These are phyloP conservation scores for Silene noctiflora DNA, from an alignment of 179 eudicot genomes.

Conservation along the genomic window DNA sequence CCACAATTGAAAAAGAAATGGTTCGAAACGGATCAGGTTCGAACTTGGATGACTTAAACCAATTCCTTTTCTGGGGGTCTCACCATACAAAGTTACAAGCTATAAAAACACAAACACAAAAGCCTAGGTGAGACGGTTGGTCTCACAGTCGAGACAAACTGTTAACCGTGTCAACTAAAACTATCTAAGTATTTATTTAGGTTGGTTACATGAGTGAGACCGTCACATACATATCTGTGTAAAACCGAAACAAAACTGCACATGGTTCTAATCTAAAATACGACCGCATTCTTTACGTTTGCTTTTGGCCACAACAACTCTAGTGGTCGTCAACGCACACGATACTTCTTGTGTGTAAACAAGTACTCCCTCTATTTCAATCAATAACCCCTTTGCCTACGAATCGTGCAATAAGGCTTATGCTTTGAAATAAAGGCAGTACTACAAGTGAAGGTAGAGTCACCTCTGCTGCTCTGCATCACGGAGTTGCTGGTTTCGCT, in stretches of 20 bases:
- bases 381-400: background rate
- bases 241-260: background rate
- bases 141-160: no score
- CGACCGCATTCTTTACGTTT: no score
- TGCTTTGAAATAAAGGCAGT: background rate
- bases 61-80: no score
- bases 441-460: no score
- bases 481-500: slow-evolving; percentile 24
- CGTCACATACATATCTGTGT: background rate
- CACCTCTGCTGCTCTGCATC: background rate
- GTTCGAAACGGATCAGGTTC: no score
- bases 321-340: background rate
- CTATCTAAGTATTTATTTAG: no score
- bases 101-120: no score
- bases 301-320: background rate
- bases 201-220: background rate
- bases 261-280: background rate
- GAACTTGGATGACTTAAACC: no score
- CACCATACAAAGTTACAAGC: no score
- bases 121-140: no score
- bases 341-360: background rate
- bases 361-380: background rate
- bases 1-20: no score
- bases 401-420: background rate
- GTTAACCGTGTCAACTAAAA: no score